Base-by-base conservation (phyloP, 257 asterid genomes). In the Solanum rostratum region DNA sequence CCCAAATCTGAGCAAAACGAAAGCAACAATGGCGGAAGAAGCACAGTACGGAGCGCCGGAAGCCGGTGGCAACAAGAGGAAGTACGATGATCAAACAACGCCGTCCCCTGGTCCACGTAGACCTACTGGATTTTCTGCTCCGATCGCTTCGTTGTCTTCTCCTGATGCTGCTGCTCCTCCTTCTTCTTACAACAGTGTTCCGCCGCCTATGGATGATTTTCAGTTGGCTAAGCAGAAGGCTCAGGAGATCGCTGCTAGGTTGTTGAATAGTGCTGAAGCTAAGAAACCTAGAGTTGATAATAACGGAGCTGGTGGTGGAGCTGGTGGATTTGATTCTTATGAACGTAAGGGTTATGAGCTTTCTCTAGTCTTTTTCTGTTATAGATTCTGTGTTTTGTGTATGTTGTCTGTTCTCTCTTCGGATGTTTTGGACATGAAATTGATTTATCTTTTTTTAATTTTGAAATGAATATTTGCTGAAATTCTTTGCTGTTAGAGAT, bases 151-250 rank as follows among this genome's bases (percentile, higher is more conserved):
- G 12, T 87, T 55, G 84, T 92, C 96, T 43, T 86, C 92, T 45
- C 92, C 95, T 3, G 96, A 91, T 71, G 87, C 88, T 71, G 90
- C 89, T 8, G 82, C 84, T 8, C 92, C 89, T 27, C 91, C 92
- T 37, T 27, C 92, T 24, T 59, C 95, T 20, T 94, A 93, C 89
- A 92, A 90, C 88, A 92, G 37, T 88, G 98, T 91, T 27, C 98
- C 97, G 2, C 95, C 97, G 41, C 96, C 97, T 1, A 81, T 91
- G 93, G 93, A 84, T 86, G 98, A 94, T 84, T 92, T 96, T 86
- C 97, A 94, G 91, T 70, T 90, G 55, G 99, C 99, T 49, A 96
- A 96, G 82, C 99, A 91, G 90, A 96, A 92, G 88, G 98, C 98
- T 46, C 99, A 94, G 86, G 98, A 93, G 89, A 93, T 96, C 65